Base-by-base conservation (phyloP, 495 filamentous ascomycete species). In the Rostrohypoxylon terebratum region DNA sequence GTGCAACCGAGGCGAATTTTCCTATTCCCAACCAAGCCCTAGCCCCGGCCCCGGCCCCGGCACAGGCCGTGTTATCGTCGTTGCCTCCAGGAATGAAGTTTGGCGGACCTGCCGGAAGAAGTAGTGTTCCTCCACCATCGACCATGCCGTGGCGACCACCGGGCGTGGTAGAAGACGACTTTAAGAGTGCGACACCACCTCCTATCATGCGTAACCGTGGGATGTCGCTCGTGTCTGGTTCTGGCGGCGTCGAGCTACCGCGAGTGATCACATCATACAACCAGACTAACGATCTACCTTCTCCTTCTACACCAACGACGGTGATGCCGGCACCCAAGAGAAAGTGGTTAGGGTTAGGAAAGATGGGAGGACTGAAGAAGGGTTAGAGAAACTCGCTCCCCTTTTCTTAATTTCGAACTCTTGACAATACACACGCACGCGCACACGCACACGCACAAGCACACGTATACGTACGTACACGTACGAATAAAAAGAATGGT, bases 201-300 rank as follows among this genome's bases (percentile, higher is more conserved):
- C 83, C 83, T 0, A 85, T 85, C 51, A 57, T 79, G 65, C 78
- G 83, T 11, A 84, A 75, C 53, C 83, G 78, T 28, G 73, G 60
- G 5, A 63, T 58, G 9, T 60, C 55, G 7, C 65, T 74, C 6
- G 54, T 63, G 3, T 74, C 38, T 14, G 38, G 72, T 31, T 63
- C 75, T 9, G 75, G 77, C 13, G 72, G 68, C 6, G 69, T 59
- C 0, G 67, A 73, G 1, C 48, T 75, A 25, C 72, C 58, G 23
- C 45, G 54, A 0, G 58, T 58, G 4, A 21, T 25, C 21, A 66
- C 62, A 13, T 55, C 61, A 13, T 60, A 59, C 11, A 57, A 66
- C 4, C 42, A 69, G 10, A 14, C 4, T 4, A 54, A 42, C 11
- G 71, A 67, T 28, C 55, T 45, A 20, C 40, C 48, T 1, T 16